phyloP scores from a whole-genome alignment of 331 rosid species.

The Cucumis variabilis region DNA sequence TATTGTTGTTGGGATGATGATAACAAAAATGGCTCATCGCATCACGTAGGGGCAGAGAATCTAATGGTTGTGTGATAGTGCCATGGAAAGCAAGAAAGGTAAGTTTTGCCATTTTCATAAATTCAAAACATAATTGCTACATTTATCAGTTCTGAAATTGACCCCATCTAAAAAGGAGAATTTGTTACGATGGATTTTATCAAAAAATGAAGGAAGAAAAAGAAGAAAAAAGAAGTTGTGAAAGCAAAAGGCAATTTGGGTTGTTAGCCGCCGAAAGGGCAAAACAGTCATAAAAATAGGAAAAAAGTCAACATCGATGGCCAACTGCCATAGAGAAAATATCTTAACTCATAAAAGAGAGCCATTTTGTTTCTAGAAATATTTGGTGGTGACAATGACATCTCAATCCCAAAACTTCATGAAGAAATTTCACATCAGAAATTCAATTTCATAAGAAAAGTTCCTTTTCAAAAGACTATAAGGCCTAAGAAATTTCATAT shows the following conservation, averaged over 20 bases:
- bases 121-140: neutral
- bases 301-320: neutral
- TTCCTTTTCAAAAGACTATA: no score
- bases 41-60: neutral
- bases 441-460: neutral
- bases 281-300: neutral
- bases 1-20: neutral
- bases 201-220: neutral
- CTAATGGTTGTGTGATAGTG: neutral
- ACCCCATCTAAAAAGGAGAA: neutral
- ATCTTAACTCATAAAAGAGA: neutral
- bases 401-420: neutral
- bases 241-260: conserved; percentile 18
- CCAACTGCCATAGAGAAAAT: neutral
- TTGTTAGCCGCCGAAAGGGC: conserved; percentile 12
- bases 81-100: neutral
- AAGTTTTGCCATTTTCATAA: neutral
- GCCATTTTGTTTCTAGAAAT: neutral
- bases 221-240: neutral
- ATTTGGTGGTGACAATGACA: neutral
- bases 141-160: neutral
- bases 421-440: neutral
- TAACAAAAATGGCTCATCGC: neutral
- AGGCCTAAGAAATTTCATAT: no score
- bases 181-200: neutral